Evolutionary conservation across 2,329 filamentous ascomycete genomes (phyloP).

Genomic region (Fusarium vanettenii): DNA sequence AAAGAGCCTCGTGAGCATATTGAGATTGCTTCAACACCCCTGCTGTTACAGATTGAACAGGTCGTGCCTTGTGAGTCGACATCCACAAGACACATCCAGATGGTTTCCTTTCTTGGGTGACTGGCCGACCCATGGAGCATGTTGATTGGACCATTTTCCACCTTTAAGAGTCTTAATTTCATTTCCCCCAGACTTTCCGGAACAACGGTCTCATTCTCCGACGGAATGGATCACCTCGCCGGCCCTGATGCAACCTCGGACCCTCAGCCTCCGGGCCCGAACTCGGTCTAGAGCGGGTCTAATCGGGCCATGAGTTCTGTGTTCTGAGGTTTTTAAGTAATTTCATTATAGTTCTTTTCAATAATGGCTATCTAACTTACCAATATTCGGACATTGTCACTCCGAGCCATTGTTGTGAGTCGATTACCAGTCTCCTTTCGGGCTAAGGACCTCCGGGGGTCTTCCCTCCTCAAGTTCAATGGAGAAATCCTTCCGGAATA

Average conservation of each 20-base stretch:
- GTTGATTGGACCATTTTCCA: background rate
- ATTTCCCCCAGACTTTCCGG: background rate
- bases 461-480: background rate
- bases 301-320: background rate
- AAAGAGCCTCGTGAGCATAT: background rate
- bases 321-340: background rate
- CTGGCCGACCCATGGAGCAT: background rate
- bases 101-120: background rate
- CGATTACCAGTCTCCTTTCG: background rate
- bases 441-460: background rate
- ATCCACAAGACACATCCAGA: background rate
- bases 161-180: background rate
- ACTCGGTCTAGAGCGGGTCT: conserved; percentile 10
- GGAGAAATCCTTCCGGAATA: background rate
- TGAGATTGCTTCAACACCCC: background rate
- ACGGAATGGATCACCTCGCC: background rate
- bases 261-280: conserved; percentile 17
- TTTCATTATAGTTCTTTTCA: background rate
- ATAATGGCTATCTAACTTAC: background rate
- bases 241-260: conserved; percentile 26
- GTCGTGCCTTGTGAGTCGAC: background rate
- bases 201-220: conserved; percentile 23
- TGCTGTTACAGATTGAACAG: background rate
- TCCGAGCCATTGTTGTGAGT: conserved; percentile 4
- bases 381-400: background rate